A percentile compares a stretch with the other conserved stretches of the same genome.
These are phyloP conservation scores for Rhizoclosmatium globosum DNA, from an alignment of 192 early-diverging fungal species.

Conservation along the genomic window DNA sequence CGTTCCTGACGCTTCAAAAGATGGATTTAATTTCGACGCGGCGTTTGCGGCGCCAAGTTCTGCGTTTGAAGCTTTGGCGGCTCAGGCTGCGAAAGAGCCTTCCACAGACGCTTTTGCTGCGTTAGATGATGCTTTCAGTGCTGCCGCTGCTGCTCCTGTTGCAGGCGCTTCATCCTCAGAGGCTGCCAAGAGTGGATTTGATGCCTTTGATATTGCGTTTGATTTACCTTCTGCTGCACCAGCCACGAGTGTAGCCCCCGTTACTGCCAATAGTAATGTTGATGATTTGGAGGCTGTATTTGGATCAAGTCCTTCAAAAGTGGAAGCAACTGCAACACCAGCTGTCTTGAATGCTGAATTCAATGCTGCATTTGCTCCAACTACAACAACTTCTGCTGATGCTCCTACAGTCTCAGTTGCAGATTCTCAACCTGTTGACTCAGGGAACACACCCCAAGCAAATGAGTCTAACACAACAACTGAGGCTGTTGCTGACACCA, in stretches of 20 bases:
- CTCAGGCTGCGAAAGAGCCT: background rate
- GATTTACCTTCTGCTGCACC: constrained; percentile 1
- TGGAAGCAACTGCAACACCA: background rate
- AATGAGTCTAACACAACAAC: background rate
- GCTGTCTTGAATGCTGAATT: background rate
- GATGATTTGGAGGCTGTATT: constrained; percentile 9
- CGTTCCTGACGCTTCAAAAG: background rate
- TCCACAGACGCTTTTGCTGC: background rate
- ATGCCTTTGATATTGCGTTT: constrained; percentile 16
- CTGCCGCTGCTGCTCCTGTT: background rate
- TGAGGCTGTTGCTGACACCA: background rate
- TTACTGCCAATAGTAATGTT: background rate
- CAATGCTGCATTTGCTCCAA: background rate
- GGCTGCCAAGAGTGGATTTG: constrained; percentile 5
- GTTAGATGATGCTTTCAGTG: constrained; percentile 9
- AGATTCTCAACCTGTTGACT: background rate
- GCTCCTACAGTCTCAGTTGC: background rate
- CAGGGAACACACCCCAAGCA: background rate
- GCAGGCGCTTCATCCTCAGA: background rate
- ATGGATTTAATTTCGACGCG: constrained; percentile 25
- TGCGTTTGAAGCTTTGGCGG: background rate
- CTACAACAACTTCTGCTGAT: background rate
- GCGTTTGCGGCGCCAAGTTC: constrained; percentile 18
- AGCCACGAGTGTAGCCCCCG: background rate
- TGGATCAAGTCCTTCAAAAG: background rate